Evolutionary conservation across 1,284 basidiomycete species (phyloP), one percentile per base, ranked within the genome.

Genomic region (Pterula multifida): DNA sequence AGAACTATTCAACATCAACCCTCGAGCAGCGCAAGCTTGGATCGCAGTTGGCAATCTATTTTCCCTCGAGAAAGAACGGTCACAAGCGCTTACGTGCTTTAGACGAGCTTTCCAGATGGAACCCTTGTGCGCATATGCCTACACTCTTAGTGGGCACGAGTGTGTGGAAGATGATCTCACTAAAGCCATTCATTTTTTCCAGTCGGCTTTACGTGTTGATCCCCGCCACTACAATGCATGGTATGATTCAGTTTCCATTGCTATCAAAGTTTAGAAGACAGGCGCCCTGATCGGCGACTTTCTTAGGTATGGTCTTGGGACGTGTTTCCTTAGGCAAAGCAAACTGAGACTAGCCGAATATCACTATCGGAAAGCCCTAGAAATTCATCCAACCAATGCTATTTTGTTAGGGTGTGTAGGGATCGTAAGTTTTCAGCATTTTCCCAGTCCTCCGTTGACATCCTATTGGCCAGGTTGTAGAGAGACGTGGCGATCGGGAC

Each of bases 21-120:
- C 90, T 36, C 78, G 78, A 53, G 81, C 88, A 11, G 70, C 90
- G n/a, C 80, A 95, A 60, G 79, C 91, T 12, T 97, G 93, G 94
- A 93, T 97, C 55, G 88, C 91, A 0, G 81, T 90, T 15, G 93
- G 94, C 48, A 97, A 97, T 68, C 72, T 88, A 56, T 96, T 96
- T 65, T 93, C 90, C 3, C 67, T 94, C 56, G 83, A 92, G 63
- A 90, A 90, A 64, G 91, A 96, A 60, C 85, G 90, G 58, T 73
- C 85, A 47, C 87, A 95, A 60, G 93, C 94, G 11, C 69, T 95
- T 67, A 82, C 87, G 60, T 95, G 91, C 70, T 97, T 97, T 68
- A 76, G 83, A 52, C 81, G 93, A 52, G 93, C 93, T 44, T 78
- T 83, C 19, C 82, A 90, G 64, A 67, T 94, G 60, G 89, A 91